phyloP scores from a whole-genome alignment of 1,139 yeast species.

The Zygosaccharomyces pseudobailii region DNA sequence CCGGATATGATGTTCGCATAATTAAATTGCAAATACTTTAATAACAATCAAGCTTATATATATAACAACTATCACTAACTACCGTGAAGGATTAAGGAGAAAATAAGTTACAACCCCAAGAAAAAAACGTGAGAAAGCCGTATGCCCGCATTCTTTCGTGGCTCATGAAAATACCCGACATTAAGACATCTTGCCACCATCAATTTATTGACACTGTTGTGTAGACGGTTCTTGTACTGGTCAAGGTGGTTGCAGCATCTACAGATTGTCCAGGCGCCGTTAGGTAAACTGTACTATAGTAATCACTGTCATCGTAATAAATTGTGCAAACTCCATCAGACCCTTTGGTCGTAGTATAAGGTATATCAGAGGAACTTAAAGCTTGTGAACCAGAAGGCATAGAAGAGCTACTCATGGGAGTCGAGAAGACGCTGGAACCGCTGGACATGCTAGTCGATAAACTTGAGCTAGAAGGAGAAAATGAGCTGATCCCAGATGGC shows the following conservation, averaged over 20 bases:
- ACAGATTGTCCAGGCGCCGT: conserved; percentile 29
- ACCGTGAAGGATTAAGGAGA: not conserved
- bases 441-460: not conserved
- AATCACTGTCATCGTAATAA: conserved; percentile 25
- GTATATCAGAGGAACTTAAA: conserved; percentile 6
- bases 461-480: not conserved
- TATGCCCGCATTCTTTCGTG: not conserved
- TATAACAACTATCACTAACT: not conserved
- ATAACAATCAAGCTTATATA: not conserved
- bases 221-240: conserved; percentile 27
- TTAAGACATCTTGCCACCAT: not conserved
- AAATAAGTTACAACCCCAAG: not conserved
- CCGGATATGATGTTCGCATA: conserved; percentile 6
- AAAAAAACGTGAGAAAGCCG: not conserved
- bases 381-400: conserved; percentile 9
- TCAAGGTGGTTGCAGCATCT: conserved; percentile 34
- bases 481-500: too few relatives aligned
- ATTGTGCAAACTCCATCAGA: conserved; percentile 25
- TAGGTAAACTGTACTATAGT: conserved; percentile 30
- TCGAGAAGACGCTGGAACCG: not conserved
- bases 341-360: conserved; percentile 12
- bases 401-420: conserved; percentile 3
- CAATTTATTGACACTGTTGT: conserved; percentile 13
- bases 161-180: not conserved
- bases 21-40: not conserved